Conservation (phyloP, 352 stramenopile genomes). For the Pythium utonaiense region DNA sequence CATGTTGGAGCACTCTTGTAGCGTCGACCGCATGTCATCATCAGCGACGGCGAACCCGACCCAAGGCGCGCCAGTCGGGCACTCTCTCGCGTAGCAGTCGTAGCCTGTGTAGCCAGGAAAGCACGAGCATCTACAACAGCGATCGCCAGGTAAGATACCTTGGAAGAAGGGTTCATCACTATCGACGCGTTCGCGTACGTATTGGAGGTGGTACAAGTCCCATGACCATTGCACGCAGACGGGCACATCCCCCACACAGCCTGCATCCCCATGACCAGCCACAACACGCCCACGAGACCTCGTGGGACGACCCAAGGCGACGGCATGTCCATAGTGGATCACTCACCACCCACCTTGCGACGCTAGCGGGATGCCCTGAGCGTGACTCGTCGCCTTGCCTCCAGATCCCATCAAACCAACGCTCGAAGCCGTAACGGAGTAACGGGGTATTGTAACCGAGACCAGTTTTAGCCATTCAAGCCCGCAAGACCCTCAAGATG, state of each 20-base stretch:
- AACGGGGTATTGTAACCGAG: too few relatives aligned
- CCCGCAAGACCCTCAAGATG: too few relatives aligned
- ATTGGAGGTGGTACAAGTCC: slow-evolving; percentile 50
- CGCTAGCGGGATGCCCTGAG: not conserved
- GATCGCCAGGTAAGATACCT: too few relatives aligned
- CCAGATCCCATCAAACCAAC: too few relatives aligned
- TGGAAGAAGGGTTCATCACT: too few relatives aligned
- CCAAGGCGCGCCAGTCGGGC: slow-evolving; percentile 67
- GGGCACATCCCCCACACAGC: slow-evolving; percentile 32
- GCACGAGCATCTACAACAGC: slow-evolving; percentile 67
- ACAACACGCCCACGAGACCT: not conserved
- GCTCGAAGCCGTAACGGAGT: too few relatives aligned
- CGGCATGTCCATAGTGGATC: not conserved
- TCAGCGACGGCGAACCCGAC: slow-evolving; percentile 40
- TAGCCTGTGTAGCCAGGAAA: slow-evolving; percentile 82
- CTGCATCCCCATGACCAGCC: not conserved
- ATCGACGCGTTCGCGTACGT: slow-evolving; percentile 26
- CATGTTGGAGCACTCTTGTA: slow-evolving; percentile 64
- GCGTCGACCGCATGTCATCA: slow-evolving; percentile 39
- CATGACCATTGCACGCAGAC: slow-evolving; percentile 66
- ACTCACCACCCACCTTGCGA: too few relatives aligned
- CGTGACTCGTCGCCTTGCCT: not conserved
- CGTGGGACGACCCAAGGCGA: not conserved
- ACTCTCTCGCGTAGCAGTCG: slow-evolving; percentile 81
- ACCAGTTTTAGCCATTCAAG: not conserved